Percentiles rank a stretch among this genome's conserved stretches.
Evolutionary conservation across 345 rosid genomes (phyloP).

Genomic region (Melastoma malabathricum): DNA sequence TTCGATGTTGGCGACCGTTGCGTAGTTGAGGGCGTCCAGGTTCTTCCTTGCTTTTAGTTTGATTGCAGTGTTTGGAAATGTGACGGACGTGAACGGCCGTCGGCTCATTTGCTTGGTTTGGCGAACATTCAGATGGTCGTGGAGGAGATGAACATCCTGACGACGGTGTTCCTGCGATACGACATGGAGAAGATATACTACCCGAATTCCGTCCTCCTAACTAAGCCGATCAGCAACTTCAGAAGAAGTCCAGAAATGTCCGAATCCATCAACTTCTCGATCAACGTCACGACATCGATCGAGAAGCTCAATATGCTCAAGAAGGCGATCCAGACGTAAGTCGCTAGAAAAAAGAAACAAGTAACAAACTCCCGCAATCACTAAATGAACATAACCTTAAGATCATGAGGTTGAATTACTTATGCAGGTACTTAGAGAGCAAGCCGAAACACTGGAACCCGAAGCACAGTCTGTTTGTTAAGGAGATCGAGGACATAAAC

Average conservation of each 20-base stretch:
- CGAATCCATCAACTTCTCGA: conserved; percentile 31
- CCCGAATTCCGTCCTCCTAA: conserved; percentile 53
- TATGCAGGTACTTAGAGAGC: conserved; percentile 40
- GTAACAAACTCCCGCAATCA: too few relatives aligned
- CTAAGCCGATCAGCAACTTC: conserved; percentile 50
- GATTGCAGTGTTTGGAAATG: too few relatives aligned
- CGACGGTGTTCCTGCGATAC: conserved; percentile 57
- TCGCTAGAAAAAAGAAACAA: neutral
- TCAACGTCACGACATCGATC: conserved; percentile 29
- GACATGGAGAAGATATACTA: conserved; percentile 75
- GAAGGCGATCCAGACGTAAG: conserved; percentile 38
- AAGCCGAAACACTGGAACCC: conserved; percentile 48
- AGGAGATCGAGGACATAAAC: conserved; percentile 41
- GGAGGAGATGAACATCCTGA: conserved; percentile 82
- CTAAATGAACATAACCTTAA: too few relatives aligned
- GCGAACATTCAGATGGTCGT: conserved; percentile 42
- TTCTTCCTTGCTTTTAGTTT: conserved; percentile 2
- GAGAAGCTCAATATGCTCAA: conserved; percentile 40
- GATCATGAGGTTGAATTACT: too few relatives aligned
- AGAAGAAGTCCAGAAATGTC: conserved; percentile 52
- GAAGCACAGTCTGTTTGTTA: conserved; percentile 27
- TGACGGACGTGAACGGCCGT: too few relatives aligned
- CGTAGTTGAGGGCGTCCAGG: conserved; percentile 65
- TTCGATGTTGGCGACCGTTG: conserved; percentile 81
- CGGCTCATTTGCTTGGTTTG: too few relatives aligned